Evolutionary conservation across 1,284 basidiomycete genomes (phyloP).

Genomic region (Ustilago loliicola): DNA sequence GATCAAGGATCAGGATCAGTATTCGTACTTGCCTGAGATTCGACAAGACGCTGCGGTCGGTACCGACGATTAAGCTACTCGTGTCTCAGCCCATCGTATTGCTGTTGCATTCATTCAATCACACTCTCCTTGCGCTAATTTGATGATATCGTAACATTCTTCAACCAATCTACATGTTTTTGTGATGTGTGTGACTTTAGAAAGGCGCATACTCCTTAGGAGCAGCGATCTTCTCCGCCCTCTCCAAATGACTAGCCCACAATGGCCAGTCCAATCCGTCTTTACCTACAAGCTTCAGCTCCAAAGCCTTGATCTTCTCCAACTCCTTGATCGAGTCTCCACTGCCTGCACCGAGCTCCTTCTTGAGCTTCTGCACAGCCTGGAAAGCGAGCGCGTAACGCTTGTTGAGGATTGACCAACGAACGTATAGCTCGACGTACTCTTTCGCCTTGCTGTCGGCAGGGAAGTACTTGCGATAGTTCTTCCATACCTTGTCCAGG

Average conservation of each 20-base stretch:
- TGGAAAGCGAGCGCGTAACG: conserved; percentile 63
- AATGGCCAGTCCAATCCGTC: conserved; percentile 52
- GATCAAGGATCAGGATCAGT: conserved; percentile 51
- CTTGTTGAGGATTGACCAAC: conserved; percentile 59
- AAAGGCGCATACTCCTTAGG: conserved; percentile 45
- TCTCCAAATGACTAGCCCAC: conserved; percentile 47
- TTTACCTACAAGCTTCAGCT: conserved; percentile 46
- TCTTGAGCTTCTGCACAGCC: conserved; percentile 59
- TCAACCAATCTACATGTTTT: background rate
- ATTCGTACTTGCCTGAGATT: conserved; percentile 54
- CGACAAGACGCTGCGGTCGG: conserved; percentile 53
- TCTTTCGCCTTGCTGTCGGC: conserved; percentile 58
- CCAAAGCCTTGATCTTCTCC: conserved; percentile 51
- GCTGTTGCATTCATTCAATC: no score
- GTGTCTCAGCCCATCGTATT: no score
- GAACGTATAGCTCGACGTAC: conserved; percentile 57
- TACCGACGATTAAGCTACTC: conserved; percentile 37
- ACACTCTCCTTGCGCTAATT: background rate
- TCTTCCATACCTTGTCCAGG: conserved; percentile 48
- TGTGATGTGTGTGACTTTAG: conserved; percentile 7
- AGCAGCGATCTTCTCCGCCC: conserved; percentile 24
- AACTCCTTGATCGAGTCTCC: conserved; percentile 56
- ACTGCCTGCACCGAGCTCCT: conserved; percentile 62
- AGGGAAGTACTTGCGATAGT: conserved; percentile 55
- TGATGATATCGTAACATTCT: conserved; percentile 2